Base-by-base conservation (phyloP, 345 rosid species). In the Eucalyptus viminalis region DNA sequence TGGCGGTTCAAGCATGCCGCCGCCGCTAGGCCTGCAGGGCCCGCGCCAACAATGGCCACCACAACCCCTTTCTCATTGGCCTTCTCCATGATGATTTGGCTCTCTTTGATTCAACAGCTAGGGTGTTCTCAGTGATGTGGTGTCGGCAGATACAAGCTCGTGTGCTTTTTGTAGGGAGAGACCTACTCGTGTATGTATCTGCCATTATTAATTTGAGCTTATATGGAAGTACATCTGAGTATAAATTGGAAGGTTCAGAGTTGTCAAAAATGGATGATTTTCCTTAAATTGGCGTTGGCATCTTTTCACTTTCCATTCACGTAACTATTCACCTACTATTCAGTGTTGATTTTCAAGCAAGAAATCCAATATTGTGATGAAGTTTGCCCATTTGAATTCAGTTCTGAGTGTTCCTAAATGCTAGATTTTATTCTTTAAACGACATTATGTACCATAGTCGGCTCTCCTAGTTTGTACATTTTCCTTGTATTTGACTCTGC, bases 21-120 rank as follows among this genome's bases (percentile, higher is more conserved):
- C 4, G 96, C 88, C 1, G 95, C 94, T 43, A 95, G 76, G 67
- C 96, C 97, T 12, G 96, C 91, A 54, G 98, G 97, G 29, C 96
- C 97, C 7, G 94, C 95, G 16, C 97, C 96, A 9, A 94, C 93
- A 22, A 94, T 91, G 34, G 93, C 90, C 44, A 92, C 95, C 8
- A 54, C 49, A 13, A 87, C 76, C 25, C 81, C 40, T 81, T 14
- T 37, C 31, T 72, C 83, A 13, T 19, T 72, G 83, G 45, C 83
- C 83, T 37, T 19, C 27, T 37, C 83, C 83, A 72, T 72, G 83
- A 72, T 19, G 45, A 72, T 72, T 72, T 72, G 81, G 45, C 40
- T 34, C 44, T 34, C 81, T 72, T 34, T 34, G 44, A 72, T 19
- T 72, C 27, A 37, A 37, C 14, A 19, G 81, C 81, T 10, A 34